phyloP scores from a whole-genome alignment of 2,329 filamentous ascomycete genomes.

The Dothideomycetidae sp. region DNA sequence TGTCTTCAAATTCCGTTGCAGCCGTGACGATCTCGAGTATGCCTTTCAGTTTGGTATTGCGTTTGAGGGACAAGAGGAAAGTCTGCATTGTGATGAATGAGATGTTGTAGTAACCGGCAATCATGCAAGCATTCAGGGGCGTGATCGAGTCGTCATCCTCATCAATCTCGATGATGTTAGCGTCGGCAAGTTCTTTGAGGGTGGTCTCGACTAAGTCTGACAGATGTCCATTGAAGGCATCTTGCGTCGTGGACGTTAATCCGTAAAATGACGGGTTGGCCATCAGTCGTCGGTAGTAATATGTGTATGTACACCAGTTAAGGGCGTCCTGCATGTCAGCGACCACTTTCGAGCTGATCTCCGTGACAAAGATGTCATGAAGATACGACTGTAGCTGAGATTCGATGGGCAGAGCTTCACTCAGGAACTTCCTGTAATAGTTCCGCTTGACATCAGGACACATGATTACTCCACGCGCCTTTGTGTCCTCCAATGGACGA shows the following conservation, averaged over 20 bases:
- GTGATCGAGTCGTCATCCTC: constrained; percentile 73
- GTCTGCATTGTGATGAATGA: constrained; percentile 99
- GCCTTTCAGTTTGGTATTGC: constrained; percentile 86
- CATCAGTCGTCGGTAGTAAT: constrained; percentile 88
- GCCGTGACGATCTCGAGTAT: constrained; percentile 95
- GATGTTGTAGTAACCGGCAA: constrained; percentile 97
- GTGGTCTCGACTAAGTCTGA: constrained; percentile 92
- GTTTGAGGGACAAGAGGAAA: constrained; percentile 78
- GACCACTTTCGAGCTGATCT: constrained; percentile 93
- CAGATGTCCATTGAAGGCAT: constrained; percentile 83
- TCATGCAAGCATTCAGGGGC: constrained; percentile 92
- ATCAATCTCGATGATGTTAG: constrained; percentile 89
- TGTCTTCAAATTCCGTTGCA: constrained; percentile 87
- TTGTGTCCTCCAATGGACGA: constrained; percentile 61
- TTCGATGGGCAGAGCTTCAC: constrained; percentile 89
- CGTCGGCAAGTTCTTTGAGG: constrained; percentile 76
- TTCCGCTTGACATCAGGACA: constrained; percentile 85
- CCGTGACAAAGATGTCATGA: constrained; percentile 90
- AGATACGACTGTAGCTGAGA: constrained; percentile 84
- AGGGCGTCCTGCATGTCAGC: constrained; percentile 92
- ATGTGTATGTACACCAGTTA: constrained; percentile 97
- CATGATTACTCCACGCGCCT: constrained; percentile 89
- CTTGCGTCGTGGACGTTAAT: constrained; percentile 73
- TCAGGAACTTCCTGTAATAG: constrained; percentile 97
- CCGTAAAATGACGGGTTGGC: constrained; percentile 97